These are phyloP conservation scores for Chiua virens DNA, from an alignment of 768 basidiomycete species.

Conservation along the genomic window DNA sequence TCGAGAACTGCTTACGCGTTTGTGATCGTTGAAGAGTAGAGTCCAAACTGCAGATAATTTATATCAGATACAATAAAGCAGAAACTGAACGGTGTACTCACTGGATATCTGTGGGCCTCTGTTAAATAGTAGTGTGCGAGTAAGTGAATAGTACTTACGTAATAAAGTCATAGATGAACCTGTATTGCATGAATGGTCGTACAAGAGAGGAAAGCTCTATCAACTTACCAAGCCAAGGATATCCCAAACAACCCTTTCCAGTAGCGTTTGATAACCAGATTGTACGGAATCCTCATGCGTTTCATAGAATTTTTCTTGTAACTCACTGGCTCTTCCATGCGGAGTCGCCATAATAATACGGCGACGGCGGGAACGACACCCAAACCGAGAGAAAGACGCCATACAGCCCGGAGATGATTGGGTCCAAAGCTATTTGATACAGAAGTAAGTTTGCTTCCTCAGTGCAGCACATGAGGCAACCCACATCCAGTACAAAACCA, in stretches of 20 bases:
- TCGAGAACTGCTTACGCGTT: conserved; percentile 46
- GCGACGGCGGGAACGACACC: conserved; percentile 77
- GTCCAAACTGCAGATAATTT: conserved; percentile 59
- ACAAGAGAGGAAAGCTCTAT: not conserved
- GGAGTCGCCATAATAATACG: conserved; percentile 85
- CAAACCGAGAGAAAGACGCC: conserved; percentile 84
- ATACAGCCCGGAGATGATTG: conserved; percentile 80
- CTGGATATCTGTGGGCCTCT: conserved; percentile 52
- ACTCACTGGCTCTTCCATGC: conserved; percentile 76
- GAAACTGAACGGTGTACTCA: conserved; percentile 34
- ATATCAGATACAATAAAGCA: not conserved
- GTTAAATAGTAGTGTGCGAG: not conserved
- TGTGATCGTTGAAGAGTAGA: conserved; percentile 79
- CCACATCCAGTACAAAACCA: conserved; percentile 88
- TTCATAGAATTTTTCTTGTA: conserved; percentile 83
- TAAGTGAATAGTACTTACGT: conserved; percentile 42
- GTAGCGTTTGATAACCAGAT: conserved; percentile 76
- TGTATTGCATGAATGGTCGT: conserved; percentile 17
- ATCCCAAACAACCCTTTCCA: conserved; percentile 74
- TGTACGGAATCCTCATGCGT: conserved; percentile 68
- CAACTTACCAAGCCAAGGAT: conserved; percentile 65
- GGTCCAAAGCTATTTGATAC: conserved; percentile 59
- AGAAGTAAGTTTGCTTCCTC: not conserved
- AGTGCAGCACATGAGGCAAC: conserved; percentile 22
- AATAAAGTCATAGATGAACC: conserved; percentile 83